Percentiles rank a stretch among this genome's conserved stretches.
phyloP scores from a whole-genome alignment of 1,139 yeast genomes.

The Candida tunisiensis region DNA sequence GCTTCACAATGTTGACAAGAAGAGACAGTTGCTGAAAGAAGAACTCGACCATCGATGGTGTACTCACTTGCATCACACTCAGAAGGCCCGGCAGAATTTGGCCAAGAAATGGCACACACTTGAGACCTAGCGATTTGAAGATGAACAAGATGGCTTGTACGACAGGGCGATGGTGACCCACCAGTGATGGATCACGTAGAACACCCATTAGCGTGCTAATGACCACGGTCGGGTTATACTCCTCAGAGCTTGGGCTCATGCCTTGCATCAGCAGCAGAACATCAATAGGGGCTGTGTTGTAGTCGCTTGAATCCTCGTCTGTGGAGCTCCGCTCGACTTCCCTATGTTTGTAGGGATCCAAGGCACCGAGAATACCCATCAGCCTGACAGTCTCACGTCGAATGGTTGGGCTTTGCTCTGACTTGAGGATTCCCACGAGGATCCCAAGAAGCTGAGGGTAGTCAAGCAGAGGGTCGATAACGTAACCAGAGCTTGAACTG shows the following conservation, averaged over 20 bases:
- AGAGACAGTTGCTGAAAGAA: slow-evolving; percentile 82
- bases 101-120: slow-evolving; percentile 75
- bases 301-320: slow-evolving; percentile 36
- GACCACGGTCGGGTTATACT: slow-evolving; percentile 91
- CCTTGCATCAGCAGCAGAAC: slow-evolving; percentile 85
- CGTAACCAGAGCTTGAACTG: slow-evolving; percentile 85
- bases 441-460: slow-evolving; percentile 80
- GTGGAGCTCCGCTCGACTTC: slow-evolving; percentile 71
- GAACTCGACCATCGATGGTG: slow-evolving; percentile 68
- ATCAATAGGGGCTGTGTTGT: slow-evolving; percentile 80
- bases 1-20: slow-evolving; percentile 67
- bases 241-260: slow-evolving; percentile 85
- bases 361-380: slow-evolving; percentile 86
- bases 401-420: slow-evolving; percentile 56
- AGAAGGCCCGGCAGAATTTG: slow-evolving; percentile 82
- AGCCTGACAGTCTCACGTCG: slow-evolving; percentile 79
- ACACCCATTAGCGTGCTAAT: slow-evolving; percentile 71
- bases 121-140: slow-evolving; percentile 72
- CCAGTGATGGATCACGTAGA: slow-evolving; percentile 67
- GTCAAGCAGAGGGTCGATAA: slow-evolving; percentile 80
- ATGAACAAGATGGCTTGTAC: slow-evolving; percentile 86
- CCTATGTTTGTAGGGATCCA: slow-evolving; percentile 90
- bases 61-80: slow-evolving; percentile 71
- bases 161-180: slow-evolving; percentile 77
- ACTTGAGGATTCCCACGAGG: slow-evolving; percentile 62